Conservation (phyloP, 2,329 filamentous ascomycete genomes). For the Apiospora aurea region DNA sequence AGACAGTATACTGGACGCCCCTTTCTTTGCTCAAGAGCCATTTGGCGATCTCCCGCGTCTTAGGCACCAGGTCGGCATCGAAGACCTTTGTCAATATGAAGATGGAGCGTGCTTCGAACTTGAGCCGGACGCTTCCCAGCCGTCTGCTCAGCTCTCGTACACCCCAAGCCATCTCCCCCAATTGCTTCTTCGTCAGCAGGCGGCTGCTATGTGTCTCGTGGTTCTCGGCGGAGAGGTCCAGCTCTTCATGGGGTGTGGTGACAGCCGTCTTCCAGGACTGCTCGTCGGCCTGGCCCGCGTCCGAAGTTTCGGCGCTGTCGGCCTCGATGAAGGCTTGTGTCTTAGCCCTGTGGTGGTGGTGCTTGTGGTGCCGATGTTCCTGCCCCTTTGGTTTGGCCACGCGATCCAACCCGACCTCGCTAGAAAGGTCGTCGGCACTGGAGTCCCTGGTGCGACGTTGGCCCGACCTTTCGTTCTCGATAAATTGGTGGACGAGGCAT, state of each 20-base stretch:
- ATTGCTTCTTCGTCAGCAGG: constrained; percentile 92
- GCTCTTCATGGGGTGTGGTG: constrained; percentile 49
- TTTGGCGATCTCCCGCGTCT: constrained; percentile 77
- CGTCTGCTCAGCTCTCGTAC: constrained; percentile 90
- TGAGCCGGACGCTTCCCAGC: constrained; percentile 81
- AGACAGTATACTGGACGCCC: constrained; percentile 76
- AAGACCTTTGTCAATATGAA: constrained; percentile 94
- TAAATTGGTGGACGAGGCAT: constrained; percentile 70
- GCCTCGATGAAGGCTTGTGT: constrained; percentile 44
- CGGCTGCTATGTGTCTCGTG: constrained; percentile 63
- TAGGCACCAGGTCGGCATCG: constrained; percentile 78
- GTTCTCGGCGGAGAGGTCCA: constrained; percentile 45
- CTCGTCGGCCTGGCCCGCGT: constrained; percentile 63
- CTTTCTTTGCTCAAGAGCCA: constrained; percentile 82
- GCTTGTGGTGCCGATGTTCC: not conserved
- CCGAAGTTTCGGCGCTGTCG: constrained; percentile 48
- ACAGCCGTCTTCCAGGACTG: constrained; percentile 60
- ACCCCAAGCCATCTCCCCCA: constrained; percentile 96
- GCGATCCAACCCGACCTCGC: constrained; percentile 39
- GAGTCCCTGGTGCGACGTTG: constrained; percentile 24
- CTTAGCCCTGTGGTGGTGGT: constrained; percentile 27
- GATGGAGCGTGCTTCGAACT: constrained; percentile 80
- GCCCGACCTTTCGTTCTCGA: constrained; percentile 60
- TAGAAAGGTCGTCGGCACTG: constrained; percentile 35
- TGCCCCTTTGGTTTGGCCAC: constrained; percentile 46